These are phyloP conservation scores for Hanseniaspora jakobsenii DNA, from an alignment of 805 yeast species.

Conservation along the genomic window DNA sequence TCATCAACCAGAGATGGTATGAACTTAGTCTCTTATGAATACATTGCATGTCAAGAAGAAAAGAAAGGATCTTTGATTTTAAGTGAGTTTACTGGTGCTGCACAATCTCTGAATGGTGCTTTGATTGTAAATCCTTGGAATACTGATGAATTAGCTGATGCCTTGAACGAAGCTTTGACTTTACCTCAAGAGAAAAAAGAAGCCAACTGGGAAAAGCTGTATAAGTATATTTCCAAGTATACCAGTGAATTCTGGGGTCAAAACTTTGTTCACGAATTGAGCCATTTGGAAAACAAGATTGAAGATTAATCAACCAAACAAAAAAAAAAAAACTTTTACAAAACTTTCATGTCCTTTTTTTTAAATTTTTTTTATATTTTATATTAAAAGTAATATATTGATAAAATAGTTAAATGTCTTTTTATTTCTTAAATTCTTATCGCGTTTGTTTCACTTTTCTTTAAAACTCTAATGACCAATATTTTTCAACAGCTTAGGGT, in stretches of 20 bases:
- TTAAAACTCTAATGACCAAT: too few species aligned
- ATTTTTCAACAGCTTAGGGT: too few species aligned
- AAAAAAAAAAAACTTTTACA: not conserved
- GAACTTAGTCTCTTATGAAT: constrained; percentile 93
- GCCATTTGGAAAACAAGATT: constrained; percentile 28
- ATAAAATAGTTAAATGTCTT: not conserved
- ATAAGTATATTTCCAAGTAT: constrained; percentile 79
- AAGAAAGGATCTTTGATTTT: constrained; percentile 76
- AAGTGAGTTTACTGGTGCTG: constrained; percentile 98
- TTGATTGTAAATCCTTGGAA: constrained; percentile 96
- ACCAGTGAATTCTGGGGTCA: constrained; percentile 97
- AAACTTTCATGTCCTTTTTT: not conserved
- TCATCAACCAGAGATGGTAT: constrained; percentile 95
- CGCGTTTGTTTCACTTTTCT: too few species aligned
- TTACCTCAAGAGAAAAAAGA: constrained; percentile 68
- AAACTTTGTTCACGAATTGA: constrained; percentile 78
- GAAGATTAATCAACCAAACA: constrained; percentile 5
- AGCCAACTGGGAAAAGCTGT: constrained; percentile 71
- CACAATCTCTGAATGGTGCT: constrained; percentile 91
- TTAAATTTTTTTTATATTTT: not conserved
- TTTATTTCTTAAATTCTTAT: not conserved
- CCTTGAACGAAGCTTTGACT: constrained; percentile 77
- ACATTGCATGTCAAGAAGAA: constrained; percentile 86
- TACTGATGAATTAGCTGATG: constrained; percentile 79
- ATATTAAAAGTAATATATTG: not conserved